phyloP scores from a whole-genome alignment of 2,329 filamentous ascomycete genomes.

The Fusarium guadeloupense region DNA sequence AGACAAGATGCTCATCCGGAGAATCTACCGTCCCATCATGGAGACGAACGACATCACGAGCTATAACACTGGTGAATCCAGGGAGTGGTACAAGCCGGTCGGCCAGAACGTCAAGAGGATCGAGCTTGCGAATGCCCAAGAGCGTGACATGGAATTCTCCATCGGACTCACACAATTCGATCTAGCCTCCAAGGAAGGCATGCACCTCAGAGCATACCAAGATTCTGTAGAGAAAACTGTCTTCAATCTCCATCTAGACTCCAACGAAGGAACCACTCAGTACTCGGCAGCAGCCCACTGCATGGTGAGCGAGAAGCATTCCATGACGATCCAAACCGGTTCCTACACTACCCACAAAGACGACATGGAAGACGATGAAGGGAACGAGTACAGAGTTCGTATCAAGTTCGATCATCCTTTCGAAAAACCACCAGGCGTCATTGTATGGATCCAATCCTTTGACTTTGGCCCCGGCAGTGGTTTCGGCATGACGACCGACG shows the following conservation, averaged over 20 bases:
- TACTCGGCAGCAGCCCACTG: no score
- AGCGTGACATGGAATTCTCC: neutral
- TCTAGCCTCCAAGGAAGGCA: neutral
- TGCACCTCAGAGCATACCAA: no score
- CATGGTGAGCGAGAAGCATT: no score
- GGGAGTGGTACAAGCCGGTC: constrained; percentile 5
- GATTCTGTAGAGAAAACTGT: no score
- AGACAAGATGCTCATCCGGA: constrained; percentile 33
- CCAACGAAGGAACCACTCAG: no score
- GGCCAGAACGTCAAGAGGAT: neutral
- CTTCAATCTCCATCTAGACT: no score
- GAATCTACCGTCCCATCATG: constrained; percentile 20
- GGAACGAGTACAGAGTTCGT: constrained; percentile 3
- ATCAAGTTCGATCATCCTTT: constrained; percentile 19
- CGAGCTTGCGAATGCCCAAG: neutral
- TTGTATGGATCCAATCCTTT: constrained; percentile 20
- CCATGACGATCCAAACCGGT: constrained; percentile 19
- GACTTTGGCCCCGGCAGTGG: constrained; percentile 17
- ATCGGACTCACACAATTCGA: constrained; percentile 15
- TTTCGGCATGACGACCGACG: constrained; percentile 12
- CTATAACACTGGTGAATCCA: constrained; percentile 31
- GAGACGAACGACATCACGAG: neutral
- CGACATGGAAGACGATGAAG: constrained; percentile 11
- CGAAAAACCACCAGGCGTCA: constrained; percentile 10
- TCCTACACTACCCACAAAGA: constrained; percentile 17